Conservation (phyloP, 2,329 filamentous ascomycete species). For the Truncatella angustata region DNA sequence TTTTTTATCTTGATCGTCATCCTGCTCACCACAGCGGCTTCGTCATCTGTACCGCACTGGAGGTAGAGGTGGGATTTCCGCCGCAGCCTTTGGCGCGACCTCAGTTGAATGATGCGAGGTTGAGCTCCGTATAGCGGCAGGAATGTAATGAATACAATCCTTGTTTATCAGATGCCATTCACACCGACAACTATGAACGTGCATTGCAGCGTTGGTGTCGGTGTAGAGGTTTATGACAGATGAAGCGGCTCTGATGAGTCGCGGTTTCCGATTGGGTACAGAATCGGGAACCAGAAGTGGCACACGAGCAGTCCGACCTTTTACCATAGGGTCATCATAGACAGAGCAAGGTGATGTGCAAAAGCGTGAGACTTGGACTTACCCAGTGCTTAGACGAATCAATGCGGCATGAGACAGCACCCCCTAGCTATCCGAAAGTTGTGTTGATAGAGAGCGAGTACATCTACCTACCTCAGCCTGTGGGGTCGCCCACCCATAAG, state of each 20-base stretch:
- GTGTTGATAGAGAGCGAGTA: too few species aligned
- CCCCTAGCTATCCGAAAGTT: too few species aligned
- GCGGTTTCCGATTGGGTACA: constrained; percentile 8
- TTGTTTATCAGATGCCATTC: not conserved
- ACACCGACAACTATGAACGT: not conserved
- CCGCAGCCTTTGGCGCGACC: constrained; percentile 13
- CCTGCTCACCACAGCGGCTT: constrained; percentile 15
- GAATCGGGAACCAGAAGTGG: constrained; percentile 14
- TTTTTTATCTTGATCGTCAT: constrained; percentile 13
- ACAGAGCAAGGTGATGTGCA: not conserved
- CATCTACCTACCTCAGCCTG: not conserved
- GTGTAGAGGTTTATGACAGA: not conserved
- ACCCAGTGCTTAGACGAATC: not conserved
- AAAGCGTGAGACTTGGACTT: not conserved
- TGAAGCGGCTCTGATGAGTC: not conserved
- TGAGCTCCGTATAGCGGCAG: constrained; percentile 10
- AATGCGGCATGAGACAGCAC: too few species aligned
- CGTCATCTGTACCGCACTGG: constrained; percentile 10
- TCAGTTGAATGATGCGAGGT: constrained; percentile 5
- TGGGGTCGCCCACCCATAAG: not conserved
- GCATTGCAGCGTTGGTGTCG: not conserved
- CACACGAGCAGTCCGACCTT: constrained; percentile 14
- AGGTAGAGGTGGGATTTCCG: not conserved
- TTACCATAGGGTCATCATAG: constrained; percentile 16
- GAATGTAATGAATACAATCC: not conserved